These are phyloP conservation scores for Phytopythium boreale DNA, from an alignment of 352 stramenopile species.

Conservation along the genomic window DNA sequence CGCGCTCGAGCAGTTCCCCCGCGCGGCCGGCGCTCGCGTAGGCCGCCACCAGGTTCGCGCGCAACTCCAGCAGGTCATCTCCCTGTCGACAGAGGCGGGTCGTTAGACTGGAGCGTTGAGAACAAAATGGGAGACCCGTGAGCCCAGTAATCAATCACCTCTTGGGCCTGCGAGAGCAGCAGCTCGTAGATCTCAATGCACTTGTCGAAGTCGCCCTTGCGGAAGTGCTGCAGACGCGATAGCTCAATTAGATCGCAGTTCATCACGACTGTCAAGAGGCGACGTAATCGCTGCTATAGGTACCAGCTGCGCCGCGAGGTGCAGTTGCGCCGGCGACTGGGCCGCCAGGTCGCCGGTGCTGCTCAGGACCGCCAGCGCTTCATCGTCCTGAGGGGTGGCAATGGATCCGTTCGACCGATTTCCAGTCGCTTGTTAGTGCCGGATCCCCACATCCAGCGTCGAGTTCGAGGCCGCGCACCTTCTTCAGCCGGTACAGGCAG, in stretches of 20 bases:
- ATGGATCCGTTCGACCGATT: neutral
- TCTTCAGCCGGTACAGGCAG: constrained; percentile 80
- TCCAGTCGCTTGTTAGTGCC: neutral
- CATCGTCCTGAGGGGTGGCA: constrained; percentile 33
- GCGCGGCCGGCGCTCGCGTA: constrained; percentile 62
- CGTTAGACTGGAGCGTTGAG: neutral
- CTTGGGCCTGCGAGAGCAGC: constrained; percentile 39
- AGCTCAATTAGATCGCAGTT: constrained; percentile 6
- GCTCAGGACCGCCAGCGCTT: constrained; percentile 45
- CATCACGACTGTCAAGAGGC: neutral
- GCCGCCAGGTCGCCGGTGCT: constrained; percentile 17
- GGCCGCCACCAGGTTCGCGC: constrained; percentile 72
- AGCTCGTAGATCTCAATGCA: constrained; percentile 78
- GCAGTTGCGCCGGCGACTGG: constrained; percentile 42
- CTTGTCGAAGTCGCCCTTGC: constrained; percentile 55
- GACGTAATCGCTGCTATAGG: neutral
- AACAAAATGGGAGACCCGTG: neutral
- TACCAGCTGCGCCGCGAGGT: constrained; percentile 72
- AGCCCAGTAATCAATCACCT: constrained; percentile 14
- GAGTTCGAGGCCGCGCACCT: constrained; percentile 6
- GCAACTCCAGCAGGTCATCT: constrained; percentile 75
- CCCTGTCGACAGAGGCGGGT: constrained; percentile 13
- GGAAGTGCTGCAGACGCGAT: constrained; percentile 46
- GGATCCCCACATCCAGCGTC: neutral
- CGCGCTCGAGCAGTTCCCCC: constrained; percentile 44